Evolutionary conservation across 495 filamentous ascomycete species (phyloP), one percentile per base, ranked within the genome.

Genomic region (Aspergillus bertholletiae): DNA sequence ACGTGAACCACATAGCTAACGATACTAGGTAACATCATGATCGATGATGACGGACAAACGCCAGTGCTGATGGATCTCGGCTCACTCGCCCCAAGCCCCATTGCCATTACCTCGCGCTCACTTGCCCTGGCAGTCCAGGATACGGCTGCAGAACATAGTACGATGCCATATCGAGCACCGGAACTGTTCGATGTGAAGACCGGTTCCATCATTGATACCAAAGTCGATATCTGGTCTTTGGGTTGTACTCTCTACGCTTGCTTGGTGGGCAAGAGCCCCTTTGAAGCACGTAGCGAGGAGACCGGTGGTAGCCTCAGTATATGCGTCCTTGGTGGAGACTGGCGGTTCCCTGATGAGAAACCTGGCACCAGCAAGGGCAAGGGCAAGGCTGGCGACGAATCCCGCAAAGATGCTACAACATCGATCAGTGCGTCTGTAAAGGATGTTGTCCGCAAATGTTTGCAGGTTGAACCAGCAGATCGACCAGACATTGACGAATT

Each of bases 11-110:
- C 20, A 32, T 51, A 27, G 60, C 66, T 59, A 65, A 65, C 44
- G 18, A 15, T 46, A 45, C 27, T 59, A 89, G 89, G 92, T 28
- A 98, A 98, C 67, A 92, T 97, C 68, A 97, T 97, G 92, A 97
- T 97, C 57, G 82, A 82, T 47, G 91, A 96, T 58, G 85, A 89
- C 57, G 92, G 92, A 51, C 80, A 82, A 50, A 87, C 85, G 23
- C 95, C 94, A 8, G 92, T 98, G 57, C 78, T 98, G n/a, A 98
- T 98, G 95, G 94, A 98, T 68, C 85, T 98, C 20, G 94, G 94
- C 40, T 97, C 92, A 17, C 76, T 98, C 27, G 86, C 91, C 27
- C 89, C 88, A 3, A 90, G 90, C 0, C 95, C 94, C 0, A 89
- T 90, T 46, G 84, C 90, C n/a, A 94, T 98, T 57, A 96, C 94